phyloP scores from a whole-genome alignment of 139 green algal genomes.

The Chlamydomonas incerta region DNA sequence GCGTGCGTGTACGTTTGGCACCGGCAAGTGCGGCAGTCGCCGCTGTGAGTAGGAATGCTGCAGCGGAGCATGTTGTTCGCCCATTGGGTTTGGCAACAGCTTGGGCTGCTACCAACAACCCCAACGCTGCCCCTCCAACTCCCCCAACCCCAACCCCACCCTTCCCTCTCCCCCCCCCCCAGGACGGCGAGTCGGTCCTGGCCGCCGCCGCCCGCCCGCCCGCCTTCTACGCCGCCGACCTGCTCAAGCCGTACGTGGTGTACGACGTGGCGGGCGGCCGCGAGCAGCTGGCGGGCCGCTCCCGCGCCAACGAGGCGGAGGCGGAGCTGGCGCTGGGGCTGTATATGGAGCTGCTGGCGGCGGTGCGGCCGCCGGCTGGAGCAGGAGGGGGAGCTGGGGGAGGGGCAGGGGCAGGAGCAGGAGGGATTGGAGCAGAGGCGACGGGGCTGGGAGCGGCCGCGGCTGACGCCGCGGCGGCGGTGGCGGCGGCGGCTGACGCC shows the following conservation, averaged over 20 bases:
- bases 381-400: too few relatives aligned
- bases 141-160: too few relatives aligned
- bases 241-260: conserved; percentile 90
- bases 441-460: neutral
- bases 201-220: neutral
- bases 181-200: conserved; percentile 51
- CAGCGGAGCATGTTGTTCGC: too few relatives aligned
- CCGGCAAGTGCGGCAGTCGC: too few relatives aligned
- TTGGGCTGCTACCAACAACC: too few relatives aligned
- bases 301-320: conserved; percentile 63
- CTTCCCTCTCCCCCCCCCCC: too few relatives aligned
- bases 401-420: too few relatives aligned
- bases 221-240: conserved; percentile 25
- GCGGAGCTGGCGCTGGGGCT: conserved; percentile 79
- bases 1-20: too few relatives aligned
- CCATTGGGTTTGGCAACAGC: too few relatives aligned
- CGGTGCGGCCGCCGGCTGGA: neutral
- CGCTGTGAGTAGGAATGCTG: too few relatives aligned
- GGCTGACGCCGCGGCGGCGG: conserved; percentile 9
- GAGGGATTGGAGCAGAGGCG: too few relatives aligned
- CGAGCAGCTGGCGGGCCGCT: conserved; percentile 30
- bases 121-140: too few relatives aligned
- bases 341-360: conserved; percentile 74
- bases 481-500: neutral
- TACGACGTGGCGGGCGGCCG: conserved; percentile 84